Evolutionary conservation across 1,139 yeast genomes (phyloP), one percentile per base, ranked within the genome.

Genomic region (Candida gigantensis): DNA sequence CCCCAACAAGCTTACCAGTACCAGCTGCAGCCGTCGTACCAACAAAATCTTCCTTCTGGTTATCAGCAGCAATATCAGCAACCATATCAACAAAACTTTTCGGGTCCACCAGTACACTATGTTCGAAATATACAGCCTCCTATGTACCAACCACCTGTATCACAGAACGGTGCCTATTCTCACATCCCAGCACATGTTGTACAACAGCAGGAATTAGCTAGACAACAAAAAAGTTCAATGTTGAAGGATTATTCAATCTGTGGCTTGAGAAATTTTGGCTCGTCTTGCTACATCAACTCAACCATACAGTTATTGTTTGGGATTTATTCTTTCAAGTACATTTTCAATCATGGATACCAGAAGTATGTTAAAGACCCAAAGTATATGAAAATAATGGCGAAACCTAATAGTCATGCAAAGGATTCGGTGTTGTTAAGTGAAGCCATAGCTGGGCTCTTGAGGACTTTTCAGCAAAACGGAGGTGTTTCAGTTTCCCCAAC

Each of bases 281-380:
- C 83, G 16, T 80, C 88, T 0, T 84, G 92, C 47, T 84, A 84
- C 53, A 79, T 84, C 52, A 84, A 83, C 53, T 77, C 84, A 52
- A 79, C 81, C 43, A 56, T 84, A 14, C 94, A 84, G 52, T 68
- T 85, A 42, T 50, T 84, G 6, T 77, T 81, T 50, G 84, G 82
- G 0, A 60, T 84, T 0, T 53, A 55, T 9, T 51, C 52, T 14
- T 73, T 79, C 43, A 63, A 74, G 36, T 51, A 56, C 9, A 52
- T 77, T 9, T 76, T 77, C 43, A 43, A 64, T 13, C 60, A 67
- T 19, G 65, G 65, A 27, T 76, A 66, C 51, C 71, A 68, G 33
- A 56, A 60, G 16, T 73, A 65, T 40, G 56, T 69, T 24, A 64
- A 62, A 37, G 58, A 59, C 28, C 68, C 69, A 3, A 55, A 54